Evolutionary conservation across 257 asterid species (phyloP), one percentile per base, ranked within the genome.

Genomic region (Solanum clarkiae): DNA sequence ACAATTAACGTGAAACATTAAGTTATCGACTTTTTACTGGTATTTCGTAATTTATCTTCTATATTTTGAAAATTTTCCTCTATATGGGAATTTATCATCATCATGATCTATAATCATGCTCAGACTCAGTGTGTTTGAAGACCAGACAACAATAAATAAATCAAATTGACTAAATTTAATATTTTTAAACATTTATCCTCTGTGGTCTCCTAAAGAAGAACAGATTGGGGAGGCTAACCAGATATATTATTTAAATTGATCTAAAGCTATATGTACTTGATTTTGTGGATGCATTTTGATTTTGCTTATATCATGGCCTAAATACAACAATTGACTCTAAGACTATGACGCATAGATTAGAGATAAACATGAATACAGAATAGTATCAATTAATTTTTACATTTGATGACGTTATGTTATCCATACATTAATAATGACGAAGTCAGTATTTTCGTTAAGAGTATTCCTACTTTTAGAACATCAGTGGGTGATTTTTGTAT

Each of bases 271-370:
- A 45, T 11, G 57, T 44, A 1, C 59, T 22, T 74, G 56, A 74
- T 72, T 71, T 11, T 44, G 55, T 71, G 56, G 71, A 72, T 72
- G 20, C 56, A 44, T 56, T 44, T 44, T 22, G 36, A 11, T 72
- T 72, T 72, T 72, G 16, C 20, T 63, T 70, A 84, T 77, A 88
- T 88, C 89, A 88, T 59, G 65, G 11, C 65, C 29, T 59, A 59
- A 20, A 59, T 24, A 8, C 81, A 65, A 79, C 24, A 79, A 68
- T 32, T 85, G 91, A 86, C 82, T 53, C 11, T 17, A 20, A 12
- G 80, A 84, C 29, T 14, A n/a, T 44, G 88, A 84, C 83, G 71
- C 49, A 65, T 44, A 42, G 53, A 74, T 74, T 59, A 51, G 44
- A 12, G 77, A 82, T 65, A 72, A 56, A 44, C 59, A 36, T 36